Base-by-base conservation (phyloP, 2,329 filamentous ascomycete species). In the Microdochium trichocladiopsis region DNA sequence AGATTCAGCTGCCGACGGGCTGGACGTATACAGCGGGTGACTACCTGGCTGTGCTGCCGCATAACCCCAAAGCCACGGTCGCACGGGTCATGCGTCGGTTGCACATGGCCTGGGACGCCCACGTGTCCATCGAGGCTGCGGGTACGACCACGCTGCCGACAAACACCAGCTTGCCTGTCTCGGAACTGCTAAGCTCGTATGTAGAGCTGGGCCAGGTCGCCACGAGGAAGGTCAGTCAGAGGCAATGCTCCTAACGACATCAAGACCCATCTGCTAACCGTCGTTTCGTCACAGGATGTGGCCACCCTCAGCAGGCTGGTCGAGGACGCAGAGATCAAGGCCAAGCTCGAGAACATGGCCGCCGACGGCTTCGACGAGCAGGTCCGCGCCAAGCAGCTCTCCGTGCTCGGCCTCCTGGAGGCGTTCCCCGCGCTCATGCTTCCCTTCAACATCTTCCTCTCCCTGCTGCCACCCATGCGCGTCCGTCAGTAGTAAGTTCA, bases 381-480 rank as follows among this genome's bases (percentile, higher is more conserved):
- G 21, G 64, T 78, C 48, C 63, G 68, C n/a, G 58, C 63, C 21
- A 81, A 81, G 57, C 74, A 77, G 6, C 63, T 79, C 2, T 81
- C 78, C 0, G 66, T 83, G 0, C 70, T 88, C 1, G 83, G 87
- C 56, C 67, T 88, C 2, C 72, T 88, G 1, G 80, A 84, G 58
- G 72, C 75, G 12, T 79, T 79, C 59, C 72, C 76, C 0, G 63
- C 68, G 0, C 72, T 84, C 21, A 64, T 75, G 1, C 66, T 88
- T 0, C 72, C 83, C 0, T 72, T 89, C 21, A 74, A 74, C 2
- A 69, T 77, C 10, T 88, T 84, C 66, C 69, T 89, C 8, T 71
- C 75, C 14, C 80, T 87, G 71, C 76, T 87, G 1, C 82, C 83
- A 0, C 80, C 85, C 0, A 84, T 90, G 61, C 65, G 24, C 47